Evolutionary conservation across 352 stramenopile genomes (phyloP).

Genomic region (Globisporangium barbulae): DNA sequence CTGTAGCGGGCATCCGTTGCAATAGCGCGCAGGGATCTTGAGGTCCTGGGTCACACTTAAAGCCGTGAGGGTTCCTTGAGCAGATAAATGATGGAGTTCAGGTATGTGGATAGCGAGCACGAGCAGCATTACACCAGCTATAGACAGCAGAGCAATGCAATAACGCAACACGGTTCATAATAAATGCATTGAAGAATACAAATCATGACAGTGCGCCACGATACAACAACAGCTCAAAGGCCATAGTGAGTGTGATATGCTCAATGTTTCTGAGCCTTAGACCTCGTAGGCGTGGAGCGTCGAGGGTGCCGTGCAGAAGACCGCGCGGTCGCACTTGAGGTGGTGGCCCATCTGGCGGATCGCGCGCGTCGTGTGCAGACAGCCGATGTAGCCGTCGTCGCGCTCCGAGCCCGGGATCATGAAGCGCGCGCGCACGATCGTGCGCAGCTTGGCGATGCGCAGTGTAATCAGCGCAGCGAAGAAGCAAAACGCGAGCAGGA

Average conservation of each 20-base stretch:
- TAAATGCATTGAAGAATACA: slow-evolving; percentile 1
- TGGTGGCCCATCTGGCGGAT: slow-evolving; percentile 14
- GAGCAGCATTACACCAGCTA: too few species aligned
- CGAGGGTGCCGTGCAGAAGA: slow-evolving; percentile 11
- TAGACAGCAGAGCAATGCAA: background rate
- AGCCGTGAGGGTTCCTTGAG: too few species aligned
- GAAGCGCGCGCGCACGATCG: slow-evolving; percentile 1
- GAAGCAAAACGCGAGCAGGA: slow-evolving; percentile 2
- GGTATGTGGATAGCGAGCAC: background rate
- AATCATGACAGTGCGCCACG: background rate
- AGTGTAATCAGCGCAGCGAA: background rate
- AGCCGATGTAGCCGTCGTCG: slow-evolving; percentile 6
- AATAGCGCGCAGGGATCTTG: too few species aligned
- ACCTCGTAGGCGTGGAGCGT: slow-evolving; percentile 15
- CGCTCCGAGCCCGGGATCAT: slow-evolving; percentile 3
- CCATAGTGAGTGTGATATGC: background rate
- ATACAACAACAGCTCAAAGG: background rate
- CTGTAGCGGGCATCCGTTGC: too few species aligned
- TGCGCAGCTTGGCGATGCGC: slow-evolving; percentile 8
- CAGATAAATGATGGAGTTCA: too few species aligned
- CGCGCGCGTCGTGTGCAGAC: slow-evolving; percentile 3
- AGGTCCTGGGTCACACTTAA: too few species aligned
- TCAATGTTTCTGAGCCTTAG: background rate
- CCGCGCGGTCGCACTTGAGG: slow-evolving; percentile 13
- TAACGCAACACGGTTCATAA: background rate